phyloP scores from a whole-genome alignment of 495 filamentous ascomycete genomes.

The Xylaria bambusicola region DNA sequence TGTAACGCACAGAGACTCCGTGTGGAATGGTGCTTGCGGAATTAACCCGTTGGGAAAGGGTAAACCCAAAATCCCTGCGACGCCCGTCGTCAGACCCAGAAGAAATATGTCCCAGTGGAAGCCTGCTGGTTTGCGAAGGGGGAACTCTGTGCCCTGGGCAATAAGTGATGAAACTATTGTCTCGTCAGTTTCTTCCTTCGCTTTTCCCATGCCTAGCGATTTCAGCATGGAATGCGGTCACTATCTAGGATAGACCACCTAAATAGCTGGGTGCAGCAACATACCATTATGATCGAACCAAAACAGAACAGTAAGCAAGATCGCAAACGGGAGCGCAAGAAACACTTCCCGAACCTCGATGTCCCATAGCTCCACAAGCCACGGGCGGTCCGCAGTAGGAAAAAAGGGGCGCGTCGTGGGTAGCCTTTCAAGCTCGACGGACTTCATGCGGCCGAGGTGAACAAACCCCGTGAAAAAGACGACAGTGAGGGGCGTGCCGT shows the following conservation, averaged over 20 bases:
- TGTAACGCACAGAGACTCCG: slow-evolving; percentile 76
- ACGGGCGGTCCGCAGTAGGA: slow-evolving; percentile 74
- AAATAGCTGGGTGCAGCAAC: slow-evolving; percentile 7
- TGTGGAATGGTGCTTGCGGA: slow-evolving; percentile 93
- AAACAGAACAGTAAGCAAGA: slow-evolving; percentile 85
- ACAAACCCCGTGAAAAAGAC: slow-evolving; percentile 89
- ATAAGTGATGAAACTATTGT: slow-evolving; percentile 75
- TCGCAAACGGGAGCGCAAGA: slow-evolving; percentile 82
- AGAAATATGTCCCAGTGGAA: slow-evolving; percentile 98
- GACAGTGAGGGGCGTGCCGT: slow-evolving; percentile 78
- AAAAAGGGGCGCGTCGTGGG: slow-evolving; percentile 78
- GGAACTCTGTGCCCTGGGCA: slow-evolving; percentile 90
- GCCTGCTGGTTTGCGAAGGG: slow-evolving; percentile 85
- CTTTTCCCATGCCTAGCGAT: neutral
- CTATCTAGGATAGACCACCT: neutral
- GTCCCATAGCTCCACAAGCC: slow-evolving; percentile 91
- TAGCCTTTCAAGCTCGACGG: slow-evolving; percentile 63
- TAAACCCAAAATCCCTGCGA: slow-evolving; percentile 82
- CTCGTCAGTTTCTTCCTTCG: slow-evolving; percentile 20
- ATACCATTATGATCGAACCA: slow-evolving; percentile 91
- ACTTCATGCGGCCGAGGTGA: slow-evolving; percentile 76
- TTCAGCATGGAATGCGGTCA: too few relatives aligned
- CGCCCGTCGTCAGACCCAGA: slow-evolving; percentile 81
- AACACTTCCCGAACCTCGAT: slow-evolving; percentile 75
- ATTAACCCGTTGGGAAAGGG: slow-evolving; percentile 93